phyloP scores from a whole-genome alignment of 108 stramenopile species.

The Cyclotella distinguenda region DNA sequence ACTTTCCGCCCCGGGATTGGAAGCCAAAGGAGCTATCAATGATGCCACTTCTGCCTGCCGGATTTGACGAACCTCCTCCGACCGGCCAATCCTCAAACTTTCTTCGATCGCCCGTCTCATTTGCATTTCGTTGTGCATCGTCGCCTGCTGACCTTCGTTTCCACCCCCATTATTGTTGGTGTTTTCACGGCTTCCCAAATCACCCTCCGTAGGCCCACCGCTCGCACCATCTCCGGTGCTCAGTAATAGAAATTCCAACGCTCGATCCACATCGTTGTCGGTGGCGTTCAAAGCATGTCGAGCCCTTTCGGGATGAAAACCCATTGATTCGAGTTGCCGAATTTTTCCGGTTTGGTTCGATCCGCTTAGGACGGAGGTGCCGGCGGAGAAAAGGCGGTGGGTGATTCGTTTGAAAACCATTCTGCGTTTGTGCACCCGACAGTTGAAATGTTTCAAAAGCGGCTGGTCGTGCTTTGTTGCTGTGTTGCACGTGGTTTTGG shows the following conservation, averaged over 20 bases:
- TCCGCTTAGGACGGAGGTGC: slow-evolving; percentile 18
- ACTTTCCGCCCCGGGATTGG: slow-evolving; percentile 9
- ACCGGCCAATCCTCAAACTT: slow-evolving; percentile 25
- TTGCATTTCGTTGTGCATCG: slow-evolving; percentile 44
- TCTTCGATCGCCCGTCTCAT: slow-evolving; percentile 47
- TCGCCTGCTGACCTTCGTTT: slow-evolving; percentile 18
- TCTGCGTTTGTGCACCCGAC: no score
- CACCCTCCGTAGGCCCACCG: neutral
- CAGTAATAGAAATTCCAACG: slow-evolving; percentile 62
- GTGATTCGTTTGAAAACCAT: slow-evolving; percentile 55
- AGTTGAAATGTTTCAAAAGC: no score
- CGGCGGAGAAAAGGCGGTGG: slow-evolving; percentile 43
- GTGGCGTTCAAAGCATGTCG: slow-evolving; percentile 59
- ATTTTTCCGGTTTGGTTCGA: slow-evolving; percentile 31
- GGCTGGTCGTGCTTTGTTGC: neutral
- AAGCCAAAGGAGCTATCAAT: neutral
- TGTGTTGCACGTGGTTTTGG: no score
- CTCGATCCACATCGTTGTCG: slow-evolving; percentile 66
- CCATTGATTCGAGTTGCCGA: slow-evolving; percentile 60
- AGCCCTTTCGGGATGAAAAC: slow-evolving; percentile 61
- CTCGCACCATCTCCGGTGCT: slow-evolving; percentile 12
- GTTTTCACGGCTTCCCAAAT: neutral
- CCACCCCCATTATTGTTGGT: neutral
- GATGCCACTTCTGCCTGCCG: slow-evolving; percentile 20
- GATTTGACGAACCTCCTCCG: slow-evolving; percentile 33